phyloP scores from a whole-genome alignment of 306 rosid species.

The Mucuna pruriens region DNA sequence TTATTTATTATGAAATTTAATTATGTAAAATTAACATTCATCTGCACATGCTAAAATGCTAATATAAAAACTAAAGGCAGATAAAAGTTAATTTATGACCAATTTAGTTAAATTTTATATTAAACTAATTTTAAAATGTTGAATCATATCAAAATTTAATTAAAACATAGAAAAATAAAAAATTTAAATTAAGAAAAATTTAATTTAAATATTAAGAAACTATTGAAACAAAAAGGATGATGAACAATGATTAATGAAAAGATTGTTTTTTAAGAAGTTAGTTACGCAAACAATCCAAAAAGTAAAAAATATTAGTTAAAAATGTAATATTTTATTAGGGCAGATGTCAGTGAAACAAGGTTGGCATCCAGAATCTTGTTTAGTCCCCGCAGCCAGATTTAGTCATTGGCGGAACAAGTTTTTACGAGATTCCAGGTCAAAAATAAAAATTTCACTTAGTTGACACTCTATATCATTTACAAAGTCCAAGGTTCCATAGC shows the following conservation, averaged over 20 bases:
- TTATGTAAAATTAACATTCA: too few relatives aligned
- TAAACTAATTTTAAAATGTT: neutral
- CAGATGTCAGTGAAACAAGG: neutral
- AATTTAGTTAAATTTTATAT: neutral
- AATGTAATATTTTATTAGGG: neutral
- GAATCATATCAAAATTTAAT: neutral
- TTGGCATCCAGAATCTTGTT: neutral
- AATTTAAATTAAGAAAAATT: neutral
- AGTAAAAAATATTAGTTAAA: neutral
- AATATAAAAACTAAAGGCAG: too few relatives aligned
- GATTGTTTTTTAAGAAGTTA: neutral
- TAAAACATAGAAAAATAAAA: neutral
- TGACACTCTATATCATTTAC: neutral
- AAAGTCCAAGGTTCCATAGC: neutral
- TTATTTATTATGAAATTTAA: too few relatives aligned
- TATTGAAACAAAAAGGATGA: neutral
- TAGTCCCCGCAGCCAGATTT: neutral
- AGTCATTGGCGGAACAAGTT: neutral
- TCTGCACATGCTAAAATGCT: too few relatives aligned
- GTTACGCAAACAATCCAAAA: neutral
- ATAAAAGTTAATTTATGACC: too few relatives aligned
- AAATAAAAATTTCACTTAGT: neutral
- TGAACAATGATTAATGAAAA: neutral
- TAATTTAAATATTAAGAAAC: neutral
- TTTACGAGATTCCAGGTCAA: too few relatives aligned